Evolutionary conservation across 1,284 basidiomycete species (phyloP).

Genomic region (Prillingera fragicola): DNA sequence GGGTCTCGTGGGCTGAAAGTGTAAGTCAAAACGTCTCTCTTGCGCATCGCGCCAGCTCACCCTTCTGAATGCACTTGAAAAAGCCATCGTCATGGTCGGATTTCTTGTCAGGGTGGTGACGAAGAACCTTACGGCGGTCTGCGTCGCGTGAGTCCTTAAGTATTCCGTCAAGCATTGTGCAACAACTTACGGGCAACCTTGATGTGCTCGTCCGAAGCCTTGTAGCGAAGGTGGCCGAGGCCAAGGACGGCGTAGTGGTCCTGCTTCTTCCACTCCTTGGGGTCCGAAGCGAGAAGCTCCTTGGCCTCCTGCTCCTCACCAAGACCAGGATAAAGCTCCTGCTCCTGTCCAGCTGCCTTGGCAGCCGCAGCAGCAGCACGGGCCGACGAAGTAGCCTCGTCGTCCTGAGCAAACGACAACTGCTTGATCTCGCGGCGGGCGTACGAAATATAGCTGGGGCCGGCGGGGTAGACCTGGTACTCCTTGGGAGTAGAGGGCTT

Average conservation of each 20-base stretch:
- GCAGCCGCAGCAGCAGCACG: slow-evolving; percentile 56
- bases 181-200: slow-evolving; percentile 80
- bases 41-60: slow-evolving; percentile 29
- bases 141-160: slow-evolving; percentile 12
- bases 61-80: slow-evolving; percentile 99
- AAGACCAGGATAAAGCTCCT: slow-evolving; percentile 78
- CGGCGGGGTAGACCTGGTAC: slow-evolving; percentile 65
- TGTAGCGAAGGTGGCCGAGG: slow-evolving; percentile 82
- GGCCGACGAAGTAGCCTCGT: slow-evolving; percentile 47
- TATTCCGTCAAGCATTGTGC: neutral
- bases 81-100: slow-evolving; percentile 94
- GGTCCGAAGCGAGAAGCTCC: slow-evolving; percentile 70
- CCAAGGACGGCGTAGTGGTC: slow-evolving; percentile 97
- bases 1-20: slow-evolving; percentile 71
- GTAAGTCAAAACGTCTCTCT: neutral
- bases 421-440: slow-evolving; percentile 67
- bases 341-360: slow-evolving; percentile 55
- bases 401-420: slow-evolving; percentile 73
- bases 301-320: slow-evolving; percentile 83
- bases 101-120: slow-evolving; percentile 99
- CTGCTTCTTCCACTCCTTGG: slow-evolving; percentile 99
- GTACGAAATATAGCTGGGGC: slow-evolving; percentile 75
- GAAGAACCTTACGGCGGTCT: slow-evolving; percentile 98
- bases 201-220: slow-evolving; percentile 85
- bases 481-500: slow-evolving; percentile 44